Evolutionary conservation across 257 asterid species (phyloP).

Genomic region (Lithospermum erythrorhizon): DNA sequence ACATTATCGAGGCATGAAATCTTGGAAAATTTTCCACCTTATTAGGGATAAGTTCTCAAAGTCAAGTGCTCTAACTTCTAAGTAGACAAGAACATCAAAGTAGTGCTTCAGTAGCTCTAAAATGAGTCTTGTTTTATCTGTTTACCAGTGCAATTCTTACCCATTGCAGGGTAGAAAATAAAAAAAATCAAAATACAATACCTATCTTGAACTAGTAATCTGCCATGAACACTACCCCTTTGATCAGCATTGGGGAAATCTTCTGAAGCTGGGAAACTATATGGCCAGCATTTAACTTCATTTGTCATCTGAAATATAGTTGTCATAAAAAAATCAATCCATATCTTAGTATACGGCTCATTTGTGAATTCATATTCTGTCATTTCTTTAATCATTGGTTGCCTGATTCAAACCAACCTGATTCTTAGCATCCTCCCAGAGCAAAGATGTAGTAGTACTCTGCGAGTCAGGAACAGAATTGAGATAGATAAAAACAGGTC

Average conservation of each 20-base stretch:
- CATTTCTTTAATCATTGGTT: background rate
- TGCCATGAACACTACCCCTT: slow-evolving; percentile 57
- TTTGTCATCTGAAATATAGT: slow-evolving; percentile 25
- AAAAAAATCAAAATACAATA: slow-evolving; percentile 6
- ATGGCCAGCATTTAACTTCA: slow-evolving; percentile 62
- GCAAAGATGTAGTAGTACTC: slow-evolving; percentile 13
- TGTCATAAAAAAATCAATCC: background rate
- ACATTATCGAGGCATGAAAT: background rate
- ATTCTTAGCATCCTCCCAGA: slow-evolving; percentile 44
- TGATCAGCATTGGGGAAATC: slow-evolving; percentile 49
- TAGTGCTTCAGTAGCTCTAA: background rate
- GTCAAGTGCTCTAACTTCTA: background rate
- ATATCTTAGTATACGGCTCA: background rate
- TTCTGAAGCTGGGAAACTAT: slow-evolving; percentile 65
- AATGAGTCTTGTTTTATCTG: background rate
- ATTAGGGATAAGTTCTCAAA: background rate
- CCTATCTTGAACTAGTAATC: slow-evolving; percentile 71
- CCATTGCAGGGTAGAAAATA: background rate
- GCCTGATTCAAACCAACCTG: slow-evolving; percentile 20
- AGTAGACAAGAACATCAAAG: background rate
- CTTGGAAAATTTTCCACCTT: too few relatives aligned
- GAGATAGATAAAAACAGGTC: slow-evolving; percentile 45
- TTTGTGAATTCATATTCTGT: background rate
- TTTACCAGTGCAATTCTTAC: background rate
- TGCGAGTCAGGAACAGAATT: slow-evolving; percentile 20